Conservation (phyloP, 495 filamentous ascomycete genomes). For the Acidomyces sp. region DNA sequence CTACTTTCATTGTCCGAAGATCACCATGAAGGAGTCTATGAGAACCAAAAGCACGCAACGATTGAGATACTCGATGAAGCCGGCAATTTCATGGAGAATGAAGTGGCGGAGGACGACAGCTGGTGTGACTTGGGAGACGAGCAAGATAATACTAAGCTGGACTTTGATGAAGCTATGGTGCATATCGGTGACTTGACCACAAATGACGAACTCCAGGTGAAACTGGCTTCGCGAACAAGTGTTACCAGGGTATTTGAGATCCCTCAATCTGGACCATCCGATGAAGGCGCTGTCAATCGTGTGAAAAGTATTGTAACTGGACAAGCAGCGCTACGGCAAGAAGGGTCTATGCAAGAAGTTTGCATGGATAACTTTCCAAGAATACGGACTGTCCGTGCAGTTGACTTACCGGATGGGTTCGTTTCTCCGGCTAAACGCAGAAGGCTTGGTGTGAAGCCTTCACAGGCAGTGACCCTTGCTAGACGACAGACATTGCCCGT, state of each 20-base stretch:
- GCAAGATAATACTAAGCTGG: neutral
- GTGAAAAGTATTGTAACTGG: no score
- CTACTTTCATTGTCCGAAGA: constrained; percentile 7
- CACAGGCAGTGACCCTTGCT: neutral
- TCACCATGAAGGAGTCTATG: neutral
- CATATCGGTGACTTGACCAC: neutral
- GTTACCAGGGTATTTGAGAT: no score
- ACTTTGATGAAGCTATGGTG: neutral
- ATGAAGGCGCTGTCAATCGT: no score
- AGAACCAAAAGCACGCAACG: constrained; percentile 1
- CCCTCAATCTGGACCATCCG: no score
- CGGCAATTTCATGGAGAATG: constrained; percentile 4
- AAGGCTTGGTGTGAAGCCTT: constrained; percentile 5
- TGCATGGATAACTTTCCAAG: no score
- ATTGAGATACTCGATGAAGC: constrained; percentile 8
- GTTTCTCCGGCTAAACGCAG: constrained; percentile 11
- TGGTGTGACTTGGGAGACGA: constrained; percentile 10
- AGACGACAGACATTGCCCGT: constrained; percentile 12
- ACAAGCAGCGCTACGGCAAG: no score
- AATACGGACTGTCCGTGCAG: neutral
- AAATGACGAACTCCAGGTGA: no score
- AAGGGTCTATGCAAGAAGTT: no score
- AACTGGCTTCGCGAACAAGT: no score
- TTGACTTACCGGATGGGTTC: constrained; percentile 12
- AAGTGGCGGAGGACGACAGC: constrained; percentile 1